phyloP scores from a whole-genome alignment of 208 protist genomes.

The Trypanosoma brucei region DNA sequence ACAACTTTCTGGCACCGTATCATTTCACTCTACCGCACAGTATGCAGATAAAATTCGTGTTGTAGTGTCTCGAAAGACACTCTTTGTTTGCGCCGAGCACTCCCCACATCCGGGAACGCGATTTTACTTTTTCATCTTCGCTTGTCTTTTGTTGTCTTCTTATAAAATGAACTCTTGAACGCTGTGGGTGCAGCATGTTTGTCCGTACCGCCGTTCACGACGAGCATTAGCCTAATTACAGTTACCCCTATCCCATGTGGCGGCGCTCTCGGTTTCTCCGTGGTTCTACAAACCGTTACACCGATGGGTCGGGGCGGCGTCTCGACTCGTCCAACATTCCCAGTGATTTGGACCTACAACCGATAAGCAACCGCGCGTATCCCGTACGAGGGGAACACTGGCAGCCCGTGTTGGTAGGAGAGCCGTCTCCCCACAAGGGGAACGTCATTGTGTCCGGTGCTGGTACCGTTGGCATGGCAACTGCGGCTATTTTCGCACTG shows the following conservation, averaged over 20 bases:
- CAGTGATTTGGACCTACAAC: slow-evolving; percentile 57
- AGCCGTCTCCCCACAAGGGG: slow-evolving; percentile 77
- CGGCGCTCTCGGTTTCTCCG: slow-evolving; percentile 36
- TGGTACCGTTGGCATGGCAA: slow-evolving; percentile 75
- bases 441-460: slow-evolving; percentile 81
- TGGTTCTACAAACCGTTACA: slow-evolving; percentile 85
- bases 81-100: too few relatives aligned
- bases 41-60: too few relatives aligned
- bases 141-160: too few relatives aligned
- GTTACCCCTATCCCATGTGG: slow-evolving; percentile 27
- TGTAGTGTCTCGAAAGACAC: too few relatives aligned
- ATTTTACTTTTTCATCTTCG: too few relatives aligned
- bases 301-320: slow-evolving; percentile 69
- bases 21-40: too few relatives aligned
- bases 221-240: slow-evolving; percentile 1
- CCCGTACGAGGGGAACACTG: slow-evolving; percentile 70
- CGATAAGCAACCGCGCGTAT: slow-evolving; percentile 89
- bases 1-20: too few relatives aligned
- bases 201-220: neutral
- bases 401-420: slow-evolving; percentile 64
- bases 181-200: too few relatives aligned
- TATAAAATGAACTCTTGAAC: too few relatives aligned
- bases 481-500: slow-evolving; percentile 61
- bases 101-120: too few relatives aligned
- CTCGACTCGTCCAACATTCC: slow-evolving; percentile 58